phyloP scores from a whole-genome alignment of 306 rosid genomes.

The Quercus ilex region DNA sequence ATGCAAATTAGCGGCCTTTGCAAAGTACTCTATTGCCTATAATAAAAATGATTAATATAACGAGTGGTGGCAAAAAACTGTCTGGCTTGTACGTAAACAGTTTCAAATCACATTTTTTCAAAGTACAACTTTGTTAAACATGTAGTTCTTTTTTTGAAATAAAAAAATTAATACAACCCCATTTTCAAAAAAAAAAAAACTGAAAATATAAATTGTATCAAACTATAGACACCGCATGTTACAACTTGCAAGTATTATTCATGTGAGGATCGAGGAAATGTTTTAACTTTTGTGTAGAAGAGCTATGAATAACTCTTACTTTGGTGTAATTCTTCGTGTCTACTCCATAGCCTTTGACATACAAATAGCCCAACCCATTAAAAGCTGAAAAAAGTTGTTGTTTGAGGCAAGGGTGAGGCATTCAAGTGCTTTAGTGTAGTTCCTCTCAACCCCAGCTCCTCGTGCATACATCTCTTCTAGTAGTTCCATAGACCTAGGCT shows the following conservation, averaged over 20 bases:
- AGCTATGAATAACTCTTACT: conserved; percentile 29
- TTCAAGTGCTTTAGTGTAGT: conserved; percentile 80
- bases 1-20: conserved; percentile 69
- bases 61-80: too few species aligned
- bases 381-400: conserved; percentile 77
- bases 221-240: too few species aligned
- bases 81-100: too few species aligned
- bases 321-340: conserved; percentile 82
- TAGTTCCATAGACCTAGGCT: conserved; percentile 91
- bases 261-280: too few species aligned
- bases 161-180: too few species aligned
- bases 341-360: conserved; percentile 91
- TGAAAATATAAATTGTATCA: too few species aligned
- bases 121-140: too few species aligned
- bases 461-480: conserved; percentile 93
- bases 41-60: not conserved
- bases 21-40: conserved; percentile 94
- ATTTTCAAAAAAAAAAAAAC: too few species aligned
- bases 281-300: too few species aligned
- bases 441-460: conserved; percentile 92
- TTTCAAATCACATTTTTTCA: too few species aligned
- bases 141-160: too few species aligned
- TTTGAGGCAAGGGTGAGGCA: conserved; percentile 85
- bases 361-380: conserved; percentile 91
- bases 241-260: too few species aligned